A percentile compares a stretch with the other conserved stretches of the same genome.
Conservation (phyloP, 345 rosid species). For the Hypericum perforatum region DNA sequence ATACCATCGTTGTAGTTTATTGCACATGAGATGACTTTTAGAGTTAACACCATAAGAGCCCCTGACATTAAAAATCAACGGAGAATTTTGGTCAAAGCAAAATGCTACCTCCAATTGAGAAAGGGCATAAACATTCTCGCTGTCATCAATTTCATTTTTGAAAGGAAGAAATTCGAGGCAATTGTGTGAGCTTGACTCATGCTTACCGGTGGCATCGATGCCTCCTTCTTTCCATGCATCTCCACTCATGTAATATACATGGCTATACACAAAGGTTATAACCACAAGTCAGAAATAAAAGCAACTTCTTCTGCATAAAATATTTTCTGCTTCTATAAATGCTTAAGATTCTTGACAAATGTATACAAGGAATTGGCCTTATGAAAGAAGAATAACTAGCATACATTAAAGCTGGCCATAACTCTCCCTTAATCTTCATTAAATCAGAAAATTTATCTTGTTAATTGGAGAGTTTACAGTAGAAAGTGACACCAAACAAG, state of each 20-base stretch:
- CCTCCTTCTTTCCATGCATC: slow-evolving; percentile 99
- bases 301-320: background rate
- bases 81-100: background rate
- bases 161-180: background rate
- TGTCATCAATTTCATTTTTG: background rate
- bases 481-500: too few relatives aligned
- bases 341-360: background rate
- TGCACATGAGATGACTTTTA: slow-evolving; percentile 87
- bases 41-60: slow-evolving; percentile 91
- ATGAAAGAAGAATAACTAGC: too few relatives aligned
- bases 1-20: slow-evolving; percentile 80
- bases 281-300: slow-evolving; percentile 22
- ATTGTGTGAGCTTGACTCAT: slow-evolving; percentile 5
- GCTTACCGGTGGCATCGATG: slow-evolving; percentile 89
- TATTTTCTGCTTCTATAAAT: background rate
- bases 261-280: slow-evolving; percentile 43
- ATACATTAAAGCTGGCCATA: too few relatives aligned
- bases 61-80: slow-evolving; percentile 30
- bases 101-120: background rate
- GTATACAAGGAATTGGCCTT: too few relatives aligned
- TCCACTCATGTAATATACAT: slow-evolving; percentile 96
- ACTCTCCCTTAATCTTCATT: too few relatives aligned
- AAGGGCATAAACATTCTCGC: background rate
- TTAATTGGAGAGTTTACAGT: too few relatives aligned
- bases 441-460: too few relatives aligned